Evolutionary conservation across 306 rosid genomes (phyloP).

Genomic region (Cicer chorassanicum): DNA sequence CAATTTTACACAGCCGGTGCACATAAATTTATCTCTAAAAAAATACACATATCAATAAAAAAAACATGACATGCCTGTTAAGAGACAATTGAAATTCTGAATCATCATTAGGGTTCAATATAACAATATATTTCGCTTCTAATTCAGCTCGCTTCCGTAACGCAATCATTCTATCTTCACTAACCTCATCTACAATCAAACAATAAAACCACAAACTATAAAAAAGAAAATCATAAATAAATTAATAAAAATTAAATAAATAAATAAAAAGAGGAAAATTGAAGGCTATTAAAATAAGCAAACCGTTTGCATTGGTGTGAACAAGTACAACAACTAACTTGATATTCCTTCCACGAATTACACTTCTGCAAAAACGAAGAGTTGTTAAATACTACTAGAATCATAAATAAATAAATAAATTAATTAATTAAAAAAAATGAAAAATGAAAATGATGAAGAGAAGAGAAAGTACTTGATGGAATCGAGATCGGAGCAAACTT

Average conservation of each 20-base stretch:
- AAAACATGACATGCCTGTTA: conserved; percentile 54
- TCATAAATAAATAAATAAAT: neutral
- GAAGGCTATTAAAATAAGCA: neutral
- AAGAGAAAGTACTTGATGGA: conserved; percentile 58
- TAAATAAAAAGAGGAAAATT: neutral
- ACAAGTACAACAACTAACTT: conserved; percentile 72
- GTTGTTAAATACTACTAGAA: neutral
- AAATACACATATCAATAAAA: neutral
- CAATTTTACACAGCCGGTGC: too few relatives aligned
- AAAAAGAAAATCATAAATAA: neutral
- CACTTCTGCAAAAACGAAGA: conserved; percentile 49
- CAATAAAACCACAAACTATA: conserved; percentile 17
- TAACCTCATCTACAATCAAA: conserved; percentile 66
- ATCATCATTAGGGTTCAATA: conserved; percentile 63
- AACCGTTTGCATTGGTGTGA: conserved; percentile 58
- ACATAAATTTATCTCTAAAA: neutral
- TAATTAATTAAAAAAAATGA: neutral
- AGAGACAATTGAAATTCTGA: conserved; percentile 64
- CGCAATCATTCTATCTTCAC: conserved; percentile 87
- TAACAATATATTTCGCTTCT: conserved; percentile 69
- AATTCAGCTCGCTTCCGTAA: conserved; percentile 89
- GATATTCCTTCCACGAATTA: conserved; percentile 70
- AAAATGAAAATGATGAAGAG: neutral
- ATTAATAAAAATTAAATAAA: neutral
- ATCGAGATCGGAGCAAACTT: conserved; percentile 90